Evolutionary conservation across 192 early-diverging fungal species (phyloP).

Genomic region (Gonapodya prolifera): DNA sequence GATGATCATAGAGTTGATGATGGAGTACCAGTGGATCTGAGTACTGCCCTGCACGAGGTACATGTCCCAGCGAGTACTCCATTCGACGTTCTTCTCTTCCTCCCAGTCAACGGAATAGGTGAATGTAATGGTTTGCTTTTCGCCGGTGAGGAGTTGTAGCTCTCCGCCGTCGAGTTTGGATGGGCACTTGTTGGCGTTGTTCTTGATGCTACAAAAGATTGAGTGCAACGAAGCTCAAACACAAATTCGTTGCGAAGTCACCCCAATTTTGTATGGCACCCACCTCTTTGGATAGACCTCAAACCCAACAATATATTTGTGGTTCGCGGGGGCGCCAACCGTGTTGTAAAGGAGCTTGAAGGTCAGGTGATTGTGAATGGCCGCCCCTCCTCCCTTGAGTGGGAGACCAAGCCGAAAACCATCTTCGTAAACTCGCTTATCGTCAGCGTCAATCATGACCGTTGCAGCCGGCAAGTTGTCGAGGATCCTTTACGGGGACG

Average conservation of each 20-base stretch:
- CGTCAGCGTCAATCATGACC: constrained; percentile 18
- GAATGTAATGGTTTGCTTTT: constrained; percentile 31
- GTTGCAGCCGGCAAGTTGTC: constrained; percentile 59
- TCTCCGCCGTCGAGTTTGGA: too few relatives aligned
- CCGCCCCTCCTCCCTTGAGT: constrained; percentile 24
- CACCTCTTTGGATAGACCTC: constrained; percentile 59
- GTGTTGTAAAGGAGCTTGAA: constrained; percentile 44
- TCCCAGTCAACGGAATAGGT: constrained; percentile 63
- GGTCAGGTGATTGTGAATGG: constrained; percentile 53
- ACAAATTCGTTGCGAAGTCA: too few relatives aligned
- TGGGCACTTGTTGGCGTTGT: too few relatives aligned
- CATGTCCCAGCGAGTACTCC: constrained; percentile 50
- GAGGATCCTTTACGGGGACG: constrained; percentile 24
- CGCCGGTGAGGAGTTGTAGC: constrained; percentile 12
- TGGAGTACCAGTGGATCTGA: constrained; percentile 53
- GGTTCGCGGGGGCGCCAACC: constrained; percentile 17
- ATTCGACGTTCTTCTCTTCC: constrained; percentile 32
- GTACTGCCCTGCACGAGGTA: constrained; percentile 37
- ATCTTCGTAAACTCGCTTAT: too few relatives aligned
- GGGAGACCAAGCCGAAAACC: constrained; percentile 49
- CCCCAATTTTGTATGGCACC: constrained; percentile 14
- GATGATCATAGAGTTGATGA: constrained; percentile 55
- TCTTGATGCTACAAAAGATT: too few relatives aligned
- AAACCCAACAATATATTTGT: constrained; percentile 49
- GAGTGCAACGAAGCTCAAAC: too few relatives aligned